A percentile compares a stretch with the other conserved stretches of the same genome.
These are phyloP conservation scores for Colletotrichum filicis DNA, from an alignment of 2,329 filamentous ascomycete genomes.

Conservation along the genomic window DNA sequence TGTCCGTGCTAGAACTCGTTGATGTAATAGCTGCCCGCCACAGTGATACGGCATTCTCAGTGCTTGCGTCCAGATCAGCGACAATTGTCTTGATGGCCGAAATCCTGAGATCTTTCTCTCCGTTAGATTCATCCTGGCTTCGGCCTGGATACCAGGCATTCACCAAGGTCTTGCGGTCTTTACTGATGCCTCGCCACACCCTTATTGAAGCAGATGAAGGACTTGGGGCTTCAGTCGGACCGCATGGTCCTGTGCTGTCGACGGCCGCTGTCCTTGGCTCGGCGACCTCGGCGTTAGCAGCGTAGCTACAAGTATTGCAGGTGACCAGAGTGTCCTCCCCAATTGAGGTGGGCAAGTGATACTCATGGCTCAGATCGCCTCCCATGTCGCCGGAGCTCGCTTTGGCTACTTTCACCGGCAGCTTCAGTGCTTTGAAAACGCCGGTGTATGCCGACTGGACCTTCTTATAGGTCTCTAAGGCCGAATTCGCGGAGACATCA, in stretches of 20 bases:
- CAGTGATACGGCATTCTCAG: conserved; percentile 67
- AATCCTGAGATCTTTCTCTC: conserved; percentile 54
- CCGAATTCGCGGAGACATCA: conserved; percentile 74
- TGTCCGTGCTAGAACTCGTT: conserved; percentile 38
- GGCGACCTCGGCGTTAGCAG: conserved; percentile 90
- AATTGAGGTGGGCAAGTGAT: conserved; percentile 81
- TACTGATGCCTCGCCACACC: conserved; percentile 73
- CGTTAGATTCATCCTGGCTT: conserved; percentile 6
- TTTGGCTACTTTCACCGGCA: conserved; percentile 86
- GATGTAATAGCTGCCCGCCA: conserved; percentile 55
- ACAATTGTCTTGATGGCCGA: conserved; percentile 73
- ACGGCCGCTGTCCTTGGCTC: conserved; percentile 40
- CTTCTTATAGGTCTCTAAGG: conserved; percentile 81
- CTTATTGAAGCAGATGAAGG: conserved; percentile 42
- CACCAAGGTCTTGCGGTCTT: conserved; percentile 75
- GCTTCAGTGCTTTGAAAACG: conserved; percentile 83
- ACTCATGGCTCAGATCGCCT: conserved; percentile 92
- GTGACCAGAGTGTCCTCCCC: conserved; percentile 89
- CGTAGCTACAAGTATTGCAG: conserved; percentile 79
- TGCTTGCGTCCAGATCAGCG: conserved; percentile 76
- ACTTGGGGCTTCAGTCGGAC: conserved; percentile 29
- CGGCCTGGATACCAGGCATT: conserved; percentile 71
- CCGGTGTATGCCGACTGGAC: conserved; percentile 79
- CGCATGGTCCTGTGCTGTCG: conserved; percentile 29
- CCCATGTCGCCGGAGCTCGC: conserved; percentile 98